Evolutionary conservation across 495 filamentous ascomycete species (phyloP).

Genomic region (Usnea hakonensis): DNA sequence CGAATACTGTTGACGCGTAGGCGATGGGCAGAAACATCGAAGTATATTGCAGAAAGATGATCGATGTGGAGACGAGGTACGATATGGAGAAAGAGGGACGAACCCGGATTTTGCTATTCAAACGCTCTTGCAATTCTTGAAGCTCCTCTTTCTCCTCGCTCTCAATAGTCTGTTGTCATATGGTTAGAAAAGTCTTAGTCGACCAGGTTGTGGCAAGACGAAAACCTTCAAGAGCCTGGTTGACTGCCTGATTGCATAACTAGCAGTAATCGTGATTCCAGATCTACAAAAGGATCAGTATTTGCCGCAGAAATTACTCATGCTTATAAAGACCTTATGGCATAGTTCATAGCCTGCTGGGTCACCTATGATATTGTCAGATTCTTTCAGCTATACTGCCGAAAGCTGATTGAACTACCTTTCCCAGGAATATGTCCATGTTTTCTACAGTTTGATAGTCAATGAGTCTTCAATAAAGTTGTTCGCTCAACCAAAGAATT

Average conservation of each 20-base stretch:
- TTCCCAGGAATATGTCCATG: slow-evolving; percentile 74
- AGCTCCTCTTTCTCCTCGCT: slow-evolving; percentile 65
- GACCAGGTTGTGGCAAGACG: not conserved
- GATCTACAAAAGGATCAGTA: slow-evolving; percentile 43
- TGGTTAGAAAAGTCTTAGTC: not conserved
- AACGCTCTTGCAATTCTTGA: slow-evolving; percentile 57
- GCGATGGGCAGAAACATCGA: not conserved
- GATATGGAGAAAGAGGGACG: slow-evolving; percentile 18
- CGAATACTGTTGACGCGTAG: not conserved
- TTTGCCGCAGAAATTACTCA: not conserved
- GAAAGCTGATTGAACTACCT: slow-evolving; percentile 37
- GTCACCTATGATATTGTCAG: slow-evolving; percentile 46
- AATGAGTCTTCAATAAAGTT: not conserved
- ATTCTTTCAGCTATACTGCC: not conserved
- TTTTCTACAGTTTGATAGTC: not conserved
- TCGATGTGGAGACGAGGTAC: not conserved
- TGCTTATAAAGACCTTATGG: slow-evolving; percentile 50
- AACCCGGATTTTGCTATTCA: slow-evolving; percentile 79
- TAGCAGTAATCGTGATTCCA: slow-evolving; percentile 81
- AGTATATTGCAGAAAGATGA: not conserved
- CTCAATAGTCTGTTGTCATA: slow-evolving; percentile 53
- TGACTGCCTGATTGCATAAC: slow-evolving; percentile 77
- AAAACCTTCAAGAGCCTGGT: slow-evolving; percentile 67
- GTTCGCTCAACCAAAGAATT: not conserved
- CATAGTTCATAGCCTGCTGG: slow-evolving; percentile 85